Percentiles rank a stretch among this genome's conserved stretches.
phyloP scores from a whole-genome alignment of 768 basidiomycete species.

The Lactarius pseudohatsudake region DNA sequence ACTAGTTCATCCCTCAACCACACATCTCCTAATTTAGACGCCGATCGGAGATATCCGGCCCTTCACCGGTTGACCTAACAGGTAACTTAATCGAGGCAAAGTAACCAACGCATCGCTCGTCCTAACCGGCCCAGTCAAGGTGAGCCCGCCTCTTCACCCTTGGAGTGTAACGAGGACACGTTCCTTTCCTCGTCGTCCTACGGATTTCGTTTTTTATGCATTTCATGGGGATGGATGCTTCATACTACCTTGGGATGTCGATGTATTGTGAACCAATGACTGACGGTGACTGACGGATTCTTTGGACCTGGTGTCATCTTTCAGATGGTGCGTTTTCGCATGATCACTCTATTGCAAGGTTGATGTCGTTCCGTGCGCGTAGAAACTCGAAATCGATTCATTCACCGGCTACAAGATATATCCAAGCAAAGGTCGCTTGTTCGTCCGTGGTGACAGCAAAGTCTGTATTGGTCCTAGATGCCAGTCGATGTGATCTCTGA shows the following conservation, averaged over 20 bases:
- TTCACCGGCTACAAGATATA: slow-evolving; percentile 99
- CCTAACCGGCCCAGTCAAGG: slow-evolving; percentile 50
- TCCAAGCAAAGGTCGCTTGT: slow-evolving; percentile 94
- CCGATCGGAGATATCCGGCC: slow-evolving; percentile 23
- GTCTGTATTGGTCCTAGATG: slow-evolving; percentile 43
- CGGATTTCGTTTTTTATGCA: slow-evolving; percentile 25
- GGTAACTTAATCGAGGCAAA: slow-evolving; percentile 1
- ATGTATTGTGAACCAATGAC: slow-evolving; percentile 14
- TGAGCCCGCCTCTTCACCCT: slow-evolving; percentile 45
- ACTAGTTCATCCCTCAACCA: neutral
- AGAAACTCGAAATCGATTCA: slow-evolving; percentile 98
- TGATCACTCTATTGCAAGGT: neutral
- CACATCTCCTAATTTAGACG: slow-evolving; percentile 6
- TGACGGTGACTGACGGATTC: slow-evolving; percentile 23
- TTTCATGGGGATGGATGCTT: slow-evolving; percentile 30
- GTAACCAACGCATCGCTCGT: slow-evolving; percentile 7
- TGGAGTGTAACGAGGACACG: slow-evolving; percentile 20
- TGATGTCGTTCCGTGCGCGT: slow-evolving; percentile 36
- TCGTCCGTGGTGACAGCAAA: slow-evolving; percentile 95
- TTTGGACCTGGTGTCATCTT: slow-evolving; percentile 19
- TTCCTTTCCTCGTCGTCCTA: slow-evolving; percentile 2
- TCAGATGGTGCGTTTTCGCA: slow-evolving; percentile 32
- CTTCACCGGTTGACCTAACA: neutral
- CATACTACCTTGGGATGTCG: slow-evolving; percentile 27
- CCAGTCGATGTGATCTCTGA: slow-evolving; percentile 1